Evolutionary conservation across 768 basidiomycete genomes (phyloP).

Genomic region (Tulasnella sp.): DNA sequence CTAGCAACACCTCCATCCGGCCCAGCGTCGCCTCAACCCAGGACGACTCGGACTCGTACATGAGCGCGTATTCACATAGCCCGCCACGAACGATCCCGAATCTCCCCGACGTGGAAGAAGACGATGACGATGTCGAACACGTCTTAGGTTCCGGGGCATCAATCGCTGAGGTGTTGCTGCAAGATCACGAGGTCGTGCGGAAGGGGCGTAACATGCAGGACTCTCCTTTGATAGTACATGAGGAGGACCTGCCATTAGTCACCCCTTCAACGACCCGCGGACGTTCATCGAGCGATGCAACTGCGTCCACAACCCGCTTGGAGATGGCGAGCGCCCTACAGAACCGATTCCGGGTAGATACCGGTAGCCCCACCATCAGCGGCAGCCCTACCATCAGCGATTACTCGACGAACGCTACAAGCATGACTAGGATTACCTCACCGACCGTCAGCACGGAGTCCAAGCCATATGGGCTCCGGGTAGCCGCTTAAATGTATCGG

Average conservation of each 20-base stretch:
- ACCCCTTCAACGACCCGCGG: background rate
- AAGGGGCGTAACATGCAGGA: background rate
- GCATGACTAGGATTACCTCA: background rate
- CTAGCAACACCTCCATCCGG: background rate
- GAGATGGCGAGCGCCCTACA: background rate
- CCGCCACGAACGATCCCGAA: background rate
- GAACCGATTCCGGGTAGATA: background rate
- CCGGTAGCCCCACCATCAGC: constrained; percentile 12
- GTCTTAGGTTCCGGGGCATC: background rate
- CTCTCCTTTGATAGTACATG: background rate
- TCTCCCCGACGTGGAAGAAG: background rate
- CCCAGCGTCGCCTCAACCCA: background rate
- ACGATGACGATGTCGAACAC: background rate
- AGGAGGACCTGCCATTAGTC: background rate
- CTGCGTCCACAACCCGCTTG: background rate
- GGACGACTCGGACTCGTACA: constrained; percentile 16
- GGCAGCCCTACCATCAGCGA: constrained; percentile 12
- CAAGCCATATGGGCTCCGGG: no score
- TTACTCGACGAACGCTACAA: constrained; percentile 4
- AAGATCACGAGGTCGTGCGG: constrained; percentile 9
- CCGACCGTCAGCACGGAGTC: background rate
- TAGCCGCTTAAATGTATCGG: no score
- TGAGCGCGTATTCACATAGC: constrained; percentile 14
- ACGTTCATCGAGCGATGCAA: background rate
- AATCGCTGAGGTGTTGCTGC: constrained; percentile 1